Percentiles rank a stretch among this genome's conserved stretches.
These are phyloP conservation scores for Hypoxylon sp. DNA, from an alignment of 2,329 filamentous ascomycete species.

Conservation along the genomic window DNA sequence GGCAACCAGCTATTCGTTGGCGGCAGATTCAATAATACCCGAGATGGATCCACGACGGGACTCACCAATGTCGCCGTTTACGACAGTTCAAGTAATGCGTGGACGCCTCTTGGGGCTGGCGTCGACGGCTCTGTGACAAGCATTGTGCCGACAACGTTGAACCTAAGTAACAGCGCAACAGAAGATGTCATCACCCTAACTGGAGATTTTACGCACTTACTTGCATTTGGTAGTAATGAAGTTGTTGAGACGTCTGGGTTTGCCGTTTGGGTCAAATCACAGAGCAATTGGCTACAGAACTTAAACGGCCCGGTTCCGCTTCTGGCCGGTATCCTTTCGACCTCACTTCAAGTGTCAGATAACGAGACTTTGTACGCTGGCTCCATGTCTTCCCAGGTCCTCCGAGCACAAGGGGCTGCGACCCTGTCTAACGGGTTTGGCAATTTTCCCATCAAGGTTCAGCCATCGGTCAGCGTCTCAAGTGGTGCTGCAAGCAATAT, in stretches of 20 bases:
- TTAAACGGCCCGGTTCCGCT: slow-evolving; percentile 73
- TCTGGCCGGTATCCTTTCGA: slow-evolving; percentile 79
- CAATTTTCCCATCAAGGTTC: slow-evolving; percentile 69
- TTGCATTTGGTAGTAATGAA: slow-evolving; percentile 73
- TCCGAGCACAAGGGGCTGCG: slow-evolving; percentile 79
- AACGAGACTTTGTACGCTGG: slow-evolving; percentile 81
- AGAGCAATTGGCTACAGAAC: slow-evolving; percentile 88
- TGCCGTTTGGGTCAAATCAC: slow-evolving; percentile 91
- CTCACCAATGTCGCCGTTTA: slow-evolving; percentile 84
- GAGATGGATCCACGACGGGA: slow-evolving; percentile 69
- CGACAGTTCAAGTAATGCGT: slow-evolving; percentile 74
- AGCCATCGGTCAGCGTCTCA: slow-evolving; percentile 50
- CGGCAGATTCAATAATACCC: slow-evolving; percentile 84
- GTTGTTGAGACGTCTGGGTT: slow-evolving; percentile 78
- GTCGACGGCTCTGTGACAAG: slow-evolving; percentile 82
- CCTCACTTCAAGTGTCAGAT: slow-evolving; percentile 73
- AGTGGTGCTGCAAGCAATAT: slow-evolving; percentile 53
- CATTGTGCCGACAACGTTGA: slow-evolving; percentile 83
- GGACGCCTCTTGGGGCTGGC: slow-evolving; percentile 85
- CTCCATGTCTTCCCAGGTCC: slow-evolving; percentile 80
- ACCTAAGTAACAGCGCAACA: slow-evolving; percentile 74
- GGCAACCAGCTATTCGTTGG: slow-evolving; percentile 80
- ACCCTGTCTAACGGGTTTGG: slow-evolving; percentile 70
- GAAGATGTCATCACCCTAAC: slow-evolving; percentile 84
- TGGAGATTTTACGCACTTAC: slow-evolving; percentile 81